These are phyloP conservation scores for Vigna unguiculata DNA, from an alignment of 306 rosid species.

Conservation along the genomic window DNA sequence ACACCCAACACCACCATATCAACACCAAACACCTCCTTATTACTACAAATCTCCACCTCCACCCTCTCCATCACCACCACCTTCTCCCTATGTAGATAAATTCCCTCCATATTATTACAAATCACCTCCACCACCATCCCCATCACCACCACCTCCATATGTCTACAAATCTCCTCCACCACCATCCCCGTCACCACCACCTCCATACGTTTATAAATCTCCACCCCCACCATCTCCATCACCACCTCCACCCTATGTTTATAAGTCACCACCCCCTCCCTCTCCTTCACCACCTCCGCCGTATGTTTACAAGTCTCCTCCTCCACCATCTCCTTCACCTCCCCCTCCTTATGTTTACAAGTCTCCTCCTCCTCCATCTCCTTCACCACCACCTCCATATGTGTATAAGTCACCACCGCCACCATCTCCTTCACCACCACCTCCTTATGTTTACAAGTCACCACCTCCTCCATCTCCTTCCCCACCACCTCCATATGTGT, in stretches of 20 bases:
- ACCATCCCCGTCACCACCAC: neutral
- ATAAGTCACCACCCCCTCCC: neutral
- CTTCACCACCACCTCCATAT: neutral
- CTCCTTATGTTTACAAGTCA: neutral
- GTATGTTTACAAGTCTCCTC: neutral
- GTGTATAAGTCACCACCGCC: neutral
- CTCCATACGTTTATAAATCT: neutral
- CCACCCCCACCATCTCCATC: neutral
- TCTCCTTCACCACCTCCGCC: neutral
- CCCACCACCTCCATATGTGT: neutral
- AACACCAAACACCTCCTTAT: neutral
- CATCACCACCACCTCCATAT: neutral
- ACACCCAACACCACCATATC: neutral
- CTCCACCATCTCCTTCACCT: neutral
- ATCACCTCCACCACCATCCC: neutral
- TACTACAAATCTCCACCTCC: conserved; percentile 13
- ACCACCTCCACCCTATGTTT: neutral
- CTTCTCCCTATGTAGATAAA: neutral
- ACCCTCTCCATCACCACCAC: neutral
- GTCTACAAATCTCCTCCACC: neutral
- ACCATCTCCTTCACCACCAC: neutral
- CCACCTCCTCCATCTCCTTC: neutral
- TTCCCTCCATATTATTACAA: neutral
- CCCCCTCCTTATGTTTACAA: neutral
- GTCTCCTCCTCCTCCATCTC: neutral